These are phyloP conservation scores for Ochromonas danica DNA, from an alignment of 108 stramenopile species.

Conservation along the genomic window DNA sequence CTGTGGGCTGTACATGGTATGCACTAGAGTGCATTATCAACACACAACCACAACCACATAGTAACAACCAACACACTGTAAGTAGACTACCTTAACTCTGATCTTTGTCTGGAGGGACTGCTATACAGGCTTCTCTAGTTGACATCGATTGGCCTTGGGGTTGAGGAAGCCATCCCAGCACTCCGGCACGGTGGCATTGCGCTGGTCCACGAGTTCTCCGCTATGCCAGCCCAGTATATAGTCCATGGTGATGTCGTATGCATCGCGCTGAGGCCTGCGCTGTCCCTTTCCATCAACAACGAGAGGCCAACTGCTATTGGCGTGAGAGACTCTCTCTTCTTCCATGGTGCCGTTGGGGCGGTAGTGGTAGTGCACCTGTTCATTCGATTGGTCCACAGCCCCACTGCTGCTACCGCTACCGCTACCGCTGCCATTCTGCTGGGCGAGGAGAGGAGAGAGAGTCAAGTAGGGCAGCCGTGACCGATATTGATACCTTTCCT, in stretches of 20 bases:
- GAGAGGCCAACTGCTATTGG: background rate
- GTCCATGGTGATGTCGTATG: background rate
- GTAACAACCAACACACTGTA: too few relatives aligned
- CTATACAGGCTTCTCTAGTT: too few relatives aligned
- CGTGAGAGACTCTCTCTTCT: background rate
- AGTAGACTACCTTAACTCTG: too few relatives aligned
- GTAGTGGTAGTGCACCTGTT: background rate
- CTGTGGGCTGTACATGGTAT: too few relatives aligned
- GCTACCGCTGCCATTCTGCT: too few relatives aligned
- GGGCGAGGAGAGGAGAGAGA: background rate
- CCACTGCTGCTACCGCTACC: too few relatives aligned
- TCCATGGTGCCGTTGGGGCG: background rate
- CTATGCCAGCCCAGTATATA: constrained; percentile 17
- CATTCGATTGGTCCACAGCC: background rate
- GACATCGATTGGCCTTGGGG: background rate
- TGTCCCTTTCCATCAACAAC: background rate
- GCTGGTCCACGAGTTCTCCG: background rate
- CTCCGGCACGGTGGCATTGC: constrained; percentile 18
- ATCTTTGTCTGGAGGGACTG: too few relatives aligned
- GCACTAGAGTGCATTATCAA: too few relatives aligned
- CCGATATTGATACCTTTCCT: background rate
- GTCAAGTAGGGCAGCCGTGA: background rate
- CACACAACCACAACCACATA: too few relatives aligned
- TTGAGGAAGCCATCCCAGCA: constrained; percentile 23
- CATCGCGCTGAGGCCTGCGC: background rate